Evolutionary conservation across 2,329 filamentous ascomycete species (phyloP), one percentile per base, ranked within the genome.

Genomic region (Penicillium oxalicum): DNA sequence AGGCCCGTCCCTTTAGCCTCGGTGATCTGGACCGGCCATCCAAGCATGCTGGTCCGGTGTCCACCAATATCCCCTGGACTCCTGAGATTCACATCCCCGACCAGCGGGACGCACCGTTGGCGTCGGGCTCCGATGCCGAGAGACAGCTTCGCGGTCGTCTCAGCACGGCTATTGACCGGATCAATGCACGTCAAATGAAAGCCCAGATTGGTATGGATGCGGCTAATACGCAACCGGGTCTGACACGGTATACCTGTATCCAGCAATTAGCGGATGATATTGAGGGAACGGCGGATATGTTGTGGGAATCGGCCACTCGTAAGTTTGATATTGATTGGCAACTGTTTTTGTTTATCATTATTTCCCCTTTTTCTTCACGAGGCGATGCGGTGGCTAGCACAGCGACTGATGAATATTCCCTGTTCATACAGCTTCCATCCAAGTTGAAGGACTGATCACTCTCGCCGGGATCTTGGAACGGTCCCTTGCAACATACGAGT

Each of bases 241-340:
- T 71, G 4, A 65, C 69, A 32, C 80, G 79, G 1, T 86, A 84
- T 54, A 72, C 74, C 46, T 80, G 70, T 44, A 87, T 91, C 65
- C 75, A 73, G 43, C 84, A 91, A 61, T 79, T 89, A 4, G 88
- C 82, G 46, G 79, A 74, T 48, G 89, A 95, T 61, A 68, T 95
- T 0, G 86, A 91, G 48, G 76, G 77, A 5, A 65, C 95, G 9
- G 71, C 95, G 12, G 86, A 94, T 66, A 79, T 94, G 6, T 70
- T 95, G 4, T 97, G 91, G 91, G 79, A 88, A 24, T 88, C 84
- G 28, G 88, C 87, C 8, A 95, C 91, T 24, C 89, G 89, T 90
- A 75, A 65, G 87, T 76, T 39, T 1, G 18, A 18, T 18, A 1
- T 18, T 1, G 18, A 18, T 18, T 18, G 18, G 18, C 18, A 18